Conservation (phyloP, 2,329 filamentous ascomycete species). For the Neopestalotiopsis rosae region DNA sequence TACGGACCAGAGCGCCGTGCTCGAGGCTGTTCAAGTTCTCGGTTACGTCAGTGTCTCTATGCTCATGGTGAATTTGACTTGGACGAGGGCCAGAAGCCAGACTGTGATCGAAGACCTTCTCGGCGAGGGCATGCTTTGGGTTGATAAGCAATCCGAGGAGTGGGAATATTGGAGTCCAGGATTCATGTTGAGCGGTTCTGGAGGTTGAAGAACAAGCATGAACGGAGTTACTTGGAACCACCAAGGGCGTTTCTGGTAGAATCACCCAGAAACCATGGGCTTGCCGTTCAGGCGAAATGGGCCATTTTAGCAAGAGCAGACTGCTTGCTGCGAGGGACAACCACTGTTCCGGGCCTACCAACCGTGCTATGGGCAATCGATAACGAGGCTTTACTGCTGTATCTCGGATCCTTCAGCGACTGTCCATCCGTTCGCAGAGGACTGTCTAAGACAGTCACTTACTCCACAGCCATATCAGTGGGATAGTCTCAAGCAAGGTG, state of each 20-base stretch:
- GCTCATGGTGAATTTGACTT: conserved; percentile 83
- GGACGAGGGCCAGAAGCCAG: conserved; percentile 83
- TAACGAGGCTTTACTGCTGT: too few relatives aligned
- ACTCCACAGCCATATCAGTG: too few relatives aligned
- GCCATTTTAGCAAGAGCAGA: too few relatives aligned
- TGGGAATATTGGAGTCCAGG: conserved; percentile 94
- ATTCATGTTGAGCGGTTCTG: conserved; percentile 46
- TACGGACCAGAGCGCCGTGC: conserved; percentile 87
- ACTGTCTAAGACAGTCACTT: too few relatives aligned
- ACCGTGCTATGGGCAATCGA: too few relatives aligned
- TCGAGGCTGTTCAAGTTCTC: conserved; percentile 88
- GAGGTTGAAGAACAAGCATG: conserved; percentile 17
- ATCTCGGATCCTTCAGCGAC: too few relatives aligned
- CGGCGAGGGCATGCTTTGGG: conserved; percentile 89
- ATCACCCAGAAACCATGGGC: neutral
- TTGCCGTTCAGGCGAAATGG: too few relatives aligned
- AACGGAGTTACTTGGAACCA: neutral
- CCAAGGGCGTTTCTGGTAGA: neutral
- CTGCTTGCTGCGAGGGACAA: too few relatives aligned
- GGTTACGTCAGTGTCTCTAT: conserved; percentile 91
- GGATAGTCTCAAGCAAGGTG: too few relatives aligned
- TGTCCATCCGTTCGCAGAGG: too few relatives aligned
- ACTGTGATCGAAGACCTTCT: conserved; percentile 92
- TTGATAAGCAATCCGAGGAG: conserved; percentile 84
- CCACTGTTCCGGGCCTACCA: too few relatives aligned